Percentiles rank a stretch among this genome's conserved stretches.
phyloP scores from a whole-genome alignment of 257 asterid genomes.

The Paraleonurus japonicus region DNA sequence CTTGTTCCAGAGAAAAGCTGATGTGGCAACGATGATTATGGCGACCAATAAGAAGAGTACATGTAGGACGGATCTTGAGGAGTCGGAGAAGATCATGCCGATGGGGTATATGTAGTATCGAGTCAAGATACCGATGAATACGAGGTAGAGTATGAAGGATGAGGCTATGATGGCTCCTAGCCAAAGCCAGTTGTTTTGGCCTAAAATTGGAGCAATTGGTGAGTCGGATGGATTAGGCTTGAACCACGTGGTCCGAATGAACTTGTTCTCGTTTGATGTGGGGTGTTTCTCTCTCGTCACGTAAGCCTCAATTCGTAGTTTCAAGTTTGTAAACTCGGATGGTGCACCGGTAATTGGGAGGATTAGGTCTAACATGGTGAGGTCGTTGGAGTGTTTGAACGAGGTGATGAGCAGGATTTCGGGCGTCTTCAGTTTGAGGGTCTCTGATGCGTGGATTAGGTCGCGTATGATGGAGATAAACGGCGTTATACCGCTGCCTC shows the following conservation, averaged over 20 bases:
- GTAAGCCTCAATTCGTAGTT: constrained; percentile 58
- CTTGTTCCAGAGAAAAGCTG: constrained; percentile 64
- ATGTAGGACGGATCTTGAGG: constrained; percentile 41
- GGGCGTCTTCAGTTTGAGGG: constrained; percentile 46
- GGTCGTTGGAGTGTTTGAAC: constrained; percentile 66
- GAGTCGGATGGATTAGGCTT: constrained; percentile 53
- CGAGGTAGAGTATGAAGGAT: constrained; percentile 56
- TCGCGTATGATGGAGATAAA: constrained; percentile 82
- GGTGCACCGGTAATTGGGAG: constrained; percentile 57
- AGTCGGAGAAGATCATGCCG: constrained; percentile 35
- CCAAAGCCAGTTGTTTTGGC: constrained; percentile 65
- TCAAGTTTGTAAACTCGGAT: constrained; percentile 33
- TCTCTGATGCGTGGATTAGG: constrained; percentile 43
- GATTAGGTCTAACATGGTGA: constrained; percentile 66
- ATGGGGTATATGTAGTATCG: constrained; percentile 59
- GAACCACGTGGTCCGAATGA: constrained; percentile 45
- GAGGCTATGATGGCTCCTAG: constrained; percentile 55
- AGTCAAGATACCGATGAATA: constrained; percentile 44
- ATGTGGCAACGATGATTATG: constrained; percentile 38
- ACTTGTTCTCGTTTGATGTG: constrained; percentile 23
- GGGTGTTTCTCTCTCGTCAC: constrained; percentile 63
- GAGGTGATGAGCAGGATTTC: constrained; percentile 57
- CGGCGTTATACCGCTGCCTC: constrained; percentile 95
- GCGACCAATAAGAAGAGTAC: constrained; percentile 46
- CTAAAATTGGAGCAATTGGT: constrained; percentile 53